These are phyloP conservation scores for Asterella californica DNA, from an alignment of 225 moss, liverwort and hornwort species.

Conservation along the genomic window DNA sequence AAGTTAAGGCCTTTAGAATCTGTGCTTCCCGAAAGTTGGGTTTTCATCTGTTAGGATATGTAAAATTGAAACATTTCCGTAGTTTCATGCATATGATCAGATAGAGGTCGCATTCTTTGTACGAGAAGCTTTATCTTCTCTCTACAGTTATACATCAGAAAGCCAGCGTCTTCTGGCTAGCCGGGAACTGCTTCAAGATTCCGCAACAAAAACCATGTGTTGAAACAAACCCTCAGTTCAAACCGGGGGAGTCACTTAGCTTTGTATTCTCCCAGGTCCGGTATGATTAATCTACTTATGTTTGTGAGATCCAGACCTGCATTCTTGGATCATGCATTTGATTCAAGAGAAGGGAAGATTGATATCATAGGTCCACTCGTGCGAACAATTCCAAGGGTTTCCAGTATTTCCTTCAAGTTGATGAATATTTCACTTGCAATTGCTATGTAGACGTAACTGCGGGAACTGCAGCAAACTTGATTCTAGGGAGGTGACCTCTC, in stretches of 20 bases:
- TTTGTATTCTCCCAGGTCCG: constrained; percentile 5
- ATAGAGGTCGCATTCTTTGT: constrained; percentile 13
- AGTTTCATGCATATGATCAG: too few species aligned
- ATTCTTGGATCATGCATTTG: neutral
- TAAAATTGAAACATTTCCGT: constrained; percentile 10
- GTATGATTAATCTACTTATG: too few species aligned
- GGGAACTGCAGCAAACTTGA: too few species aligned
- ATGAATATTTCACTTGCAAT: too few species aligned
- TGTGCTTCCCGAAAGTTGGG: constrained; percentile 2
- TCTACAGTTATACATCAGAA: neutral
- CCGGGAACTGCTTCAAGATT: neutral
- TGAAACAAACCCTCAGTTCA: neutral
- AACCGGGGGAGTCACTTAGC: neutral
- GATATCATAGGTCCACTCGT: neutral
- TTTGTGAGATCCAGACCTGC: neutral
- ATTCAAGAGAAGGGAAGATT: neutral
- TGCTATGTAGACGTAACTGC: too few species aligned
- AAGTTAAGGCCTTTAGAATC: neutral
- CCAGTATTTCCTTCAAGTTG: neutral
- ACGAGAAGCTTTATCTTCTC: constrained; percentile 12
- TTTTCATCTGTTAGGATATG: neutral
- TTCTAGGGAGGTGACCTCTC: too few species aligned
- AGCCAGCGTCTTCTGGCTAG: neutral
- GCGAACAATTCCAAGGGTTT: neutral
- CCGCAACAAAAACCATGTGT: neutral